Percentiles rank a stretch among this genome's conserved stretches.
These are phyloP conservation scores for Ammopiptanthus mongolicus DNA, from an alignment of 306 rosid species.

Conservation along the genomic window DNA sequence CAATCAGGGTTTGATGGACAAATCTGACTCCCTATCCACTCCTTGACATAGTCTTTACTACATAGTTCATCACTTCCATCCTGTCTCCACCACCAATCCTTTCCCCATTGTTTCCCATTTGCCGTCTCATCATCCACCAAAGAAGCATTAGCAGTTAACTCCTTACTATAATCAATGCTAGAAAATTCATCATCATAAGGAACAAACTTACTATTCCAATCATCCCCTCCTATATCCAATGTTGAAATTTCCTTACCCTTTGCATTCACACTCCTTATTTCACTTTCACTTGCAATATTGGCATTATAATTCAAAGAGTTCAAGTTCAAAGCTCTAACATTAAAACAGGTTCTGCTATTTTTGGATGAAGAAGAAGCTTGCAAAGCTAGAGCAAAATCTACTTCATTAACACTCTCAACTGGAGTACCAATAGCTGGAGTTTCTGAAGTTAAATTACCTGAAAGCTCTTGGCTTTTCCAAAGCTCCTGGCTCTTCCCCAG, in stretches of 20 bases:
- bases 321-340: conserved; percentile 61
- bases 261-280: conserved; percentile 33
- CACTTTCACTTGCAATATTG: conserved; percentile 55
- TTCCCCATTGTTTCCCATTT: conserved; percentile 73
- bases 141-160: conserved; percentile 43
- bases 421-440: conserved; percentile 80
- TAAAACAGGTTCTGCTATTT: conserved; percentile 47
- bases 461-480: conserved; percentile 81
- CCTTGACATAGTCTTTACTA: conserved; percentile 88
- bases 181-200: conserved; percentile 75
- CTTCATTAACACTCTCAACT: conserved; percentile 75
- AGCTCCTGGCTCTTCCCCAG: conserved; percentile 72
- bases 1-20: conserved; percentile 75
- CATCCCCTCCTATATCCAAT: conserved; percentile 53
- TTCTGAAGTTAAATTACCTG: conserved; percentile 71
- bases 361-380: conserved; percentile 87
- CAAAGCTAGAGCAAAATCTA: conserved; percentile 92
- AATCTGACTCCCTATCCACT: conserved; percentile 98
- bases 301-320: conserved; percentile 63
- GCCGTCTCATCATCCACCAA: conserved; percentile 48
- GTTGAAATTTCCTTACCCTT: conserved; percentile 76
- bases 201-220: conserved; percentile 68
- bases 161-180: conserved; percentile 75
- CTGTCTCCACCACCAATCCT: conserved; percentile 99
- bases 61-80: conserved; percentile 79